Base-by-base conservation (phyloP, 1,139 yeast genomes). In the Lodderomyces oxycetoniae region DNA sequence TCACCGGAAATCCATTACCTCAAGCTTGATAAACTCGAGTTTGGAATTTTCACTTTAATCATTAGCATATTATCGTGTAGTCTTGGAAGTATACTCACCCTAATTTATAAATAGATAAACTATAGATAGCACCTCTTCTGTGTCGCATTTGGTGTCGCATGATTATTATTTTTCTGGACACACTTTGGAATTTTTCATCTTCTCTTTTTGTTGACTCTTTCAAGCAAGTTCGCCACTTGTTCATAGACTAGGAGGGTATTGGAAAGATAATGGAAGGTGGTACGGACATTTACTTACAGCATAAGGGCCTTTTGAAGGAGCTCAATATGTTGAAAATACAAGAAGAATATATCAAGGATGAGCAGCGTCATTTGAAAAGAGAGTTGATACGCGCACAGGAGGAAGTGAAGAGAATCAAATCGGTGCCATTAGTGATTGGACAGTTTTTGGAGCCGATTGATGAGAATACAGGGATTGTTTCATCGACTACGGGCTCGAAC, bases 371-470 rank as follows among this genome's bases (percentile, higher is more conserved):
- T 60, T 72, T 93, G 55, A 89, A 87, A 55, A 74, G 97, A 46
- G 99, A 93, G 63, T 73, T 93, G 38, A 80, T 89, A 30, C 79
- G 97, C 48, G 98, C 98, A 1, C 98, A 93, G 59, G 98, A 93
- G 60, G 99, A 93, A 61, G 98, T 91, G 32, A 91, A 91, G 60
- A 77, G 96, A 50, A 93, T 93, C 57, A 95, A 91, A 55, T 85
- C 96, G 3, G 99, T 93, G 33, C 99, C 99, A 12, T 71, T 93
- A 45, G 98, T 93, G 21, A 93, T 93, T 61, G 99, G 99, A 15
- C 98, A 93, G 63, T 93, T 93, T 51, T 70, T 93, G 49, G 99
- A 93, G 59, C 96, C 98, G 39, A 89, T 93, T 48, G 99, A 93
- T 61, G 94, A 89, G 57, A 82, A 84, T 49, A 86, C 96, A 6